phyloP scores from a whole-genome alignment of 2,329 filamentous ascomycete genomes.

The Fusarium albosuccineum region DNA sequence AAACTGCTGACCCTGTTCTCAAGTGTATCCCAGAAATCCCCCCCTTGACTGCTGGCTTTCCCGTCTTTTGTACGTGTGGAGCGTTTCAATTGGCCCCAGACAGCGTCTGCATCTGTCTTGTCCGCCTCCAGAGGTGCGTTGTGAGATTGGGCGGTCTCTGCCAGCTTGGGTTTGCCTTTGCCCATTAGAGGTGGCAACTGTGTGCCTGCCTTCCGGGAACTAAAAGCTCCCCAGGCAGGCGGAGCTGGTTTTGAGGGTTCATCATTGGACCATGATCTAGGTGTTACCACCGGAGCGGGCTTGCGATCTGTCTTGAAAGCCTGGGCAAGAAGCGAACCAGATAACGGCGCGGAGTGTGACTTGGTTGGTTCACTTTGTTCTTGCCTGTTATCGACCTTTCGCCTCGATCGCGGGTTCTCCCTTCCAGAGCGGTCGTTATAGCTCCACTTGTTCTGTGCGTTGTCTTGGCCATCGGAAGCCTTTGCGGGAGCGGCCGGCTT shows the following conservation, averaged over 20 bases:
- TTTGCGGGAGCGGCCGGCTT: conserved; percentile 23
- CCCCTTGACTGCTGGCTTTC: not conserved
- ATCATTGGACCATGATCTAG: conserved; percentile 43
- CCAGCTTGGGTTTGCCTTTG: not conserved
- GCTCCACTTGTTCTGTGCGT: conserved; percentile 4
- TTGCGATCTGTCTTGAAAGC: conserved; percentile 49
- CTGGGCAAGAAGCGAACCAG: conserved; percentile 49
- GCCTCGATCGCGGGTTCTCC: not conserved
- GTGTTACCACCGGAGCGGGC: conserved; percentile 44
- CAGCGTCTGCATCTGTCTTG: conserved; percentile 10
- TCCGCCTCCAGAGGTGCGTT: not conserved
- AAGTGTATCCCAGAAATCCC: conserved; percentile 43
- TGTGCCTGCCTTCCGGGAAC: conserved; percentile 39
- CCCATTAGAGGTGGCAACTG: conserved; percentile 24
- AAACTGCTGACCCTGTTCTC: conserved; percentile 41
- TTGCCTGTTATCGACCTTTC: conserved; percentile 6
- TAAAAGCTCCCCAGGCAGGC: conserved; percentile 43
- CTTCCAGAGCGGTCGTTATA: conserved; percentile 2
- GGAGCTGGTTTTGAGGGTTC: conserved; percentile 18
- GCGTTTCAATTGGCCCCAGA: conserved; percentile 46
- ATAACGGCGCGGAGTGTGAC: conserved; percentile 29
- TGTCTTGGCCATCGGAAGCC: conserved; percentile 3
- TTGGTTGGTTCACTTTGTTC: conserved; percentile 9
- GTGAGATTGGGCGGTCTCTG: not conserved
- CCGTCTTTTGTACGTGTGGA: conserved; percentile 18